Conservation (phyloP, 257 asterid species). For the Solanum chaucha region DNA sequence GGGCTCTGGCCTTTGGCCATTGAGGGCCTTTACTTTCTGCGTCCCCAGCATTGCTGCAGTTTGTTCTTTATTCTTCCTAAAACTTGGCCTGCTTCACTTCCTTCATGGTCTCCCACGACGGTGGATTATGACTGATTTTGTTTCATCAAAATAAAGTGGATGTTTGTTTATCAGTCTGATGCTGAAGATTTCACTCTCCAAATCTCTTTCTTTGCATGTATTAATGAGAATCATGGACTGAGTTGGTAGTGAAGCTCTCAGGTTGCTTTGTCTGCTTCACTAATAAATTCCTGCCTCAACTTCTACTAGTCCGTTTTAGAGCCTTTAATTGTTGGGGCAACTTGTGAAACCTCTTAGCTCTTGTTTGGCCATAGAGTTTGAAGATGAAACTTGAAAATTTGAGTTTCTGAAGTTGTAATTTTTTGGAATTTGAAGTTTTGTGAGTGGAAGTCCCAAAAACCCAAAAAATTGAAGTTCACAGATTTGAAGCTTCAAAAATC, state of each 20-base stretch:
- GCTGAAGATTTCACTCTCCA: not conserved
- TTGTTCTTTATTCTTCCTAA: not conserved
- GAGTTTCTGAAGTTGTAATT: not conserved
- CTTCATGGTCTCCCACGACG: not conserved
- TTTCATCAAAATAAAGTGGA: not conserved
- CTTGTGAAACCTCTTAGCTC: not conserved
- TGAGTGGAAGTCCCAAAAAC: not conserved
- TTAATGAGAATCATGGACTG: not conserved
- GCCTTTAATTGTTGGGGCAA: not conserved
- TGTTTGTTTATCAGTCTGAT: not conserved
- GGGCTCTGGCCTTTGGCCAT: not conserved
- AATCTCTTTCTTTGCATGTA: not conserved
- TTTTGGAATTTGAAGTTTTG: not conserved
- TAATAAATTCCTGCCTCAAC: not conserved
- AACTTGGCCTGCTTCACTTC: not conserved
- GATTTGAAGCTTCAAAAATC: not conserved
- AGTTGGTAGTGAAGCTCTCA: not conserved
- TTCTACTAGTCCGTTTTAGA: not conserved
- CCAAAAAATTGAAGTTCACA: not conserved
- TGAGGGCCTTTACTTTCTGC: not conserved
- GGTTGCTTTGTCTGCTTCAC: not conserved
- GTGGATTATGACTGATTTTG: not conserved
- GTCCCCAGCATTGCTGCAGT: not conserved
- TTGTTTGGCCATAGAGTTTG: not conserved
- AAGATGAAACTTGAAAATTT: no score